Evolutionary conservation across 257 asterid species (phyloP).

Genomic region (Solanum paucissectum): DNA sequence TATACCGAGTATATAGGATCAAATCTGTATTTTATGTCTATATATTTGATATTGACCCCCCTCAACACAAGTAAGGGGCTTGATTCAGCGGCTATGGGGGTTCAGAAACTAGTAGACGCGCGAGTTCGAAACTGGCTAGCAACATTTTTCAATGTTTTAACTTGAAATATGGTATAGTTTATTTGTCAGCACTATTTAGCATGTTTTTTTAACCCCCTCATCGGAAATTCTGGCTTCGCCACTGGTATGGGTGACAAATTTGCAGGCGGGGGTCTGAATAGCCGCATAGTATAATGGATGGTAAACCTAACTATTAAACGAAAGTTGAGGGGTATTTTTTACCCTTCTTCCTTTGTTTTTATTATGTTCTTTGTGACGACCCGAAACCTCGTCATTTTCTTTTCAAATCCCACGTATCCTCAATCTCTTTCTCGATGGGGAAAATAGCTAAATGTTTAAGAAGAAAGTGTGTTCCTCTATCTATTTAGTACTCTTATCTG

Average conservation of each 20-base stretch:
- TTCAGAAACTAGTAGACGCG: not conserved
- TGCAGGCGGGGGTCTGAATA: not conserved
- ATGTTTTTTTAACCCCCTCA: not conserved
- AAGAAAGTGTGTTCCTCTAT: not conserved
- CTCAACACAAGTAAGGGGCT: not conserved
- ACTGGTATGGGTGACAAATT: not conserved
- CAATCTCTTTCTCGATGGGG: not conserved
- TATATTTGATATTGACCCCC: not conserved
- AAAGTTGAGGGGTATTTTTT: not conserved
- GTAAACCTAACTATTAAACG: not conserved
- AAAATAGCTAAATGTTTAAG: not conserved
- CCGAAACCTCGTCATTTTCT: not conserved
- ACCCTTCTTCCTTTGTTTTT: not conserved
- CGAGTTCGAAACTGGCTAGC: not conserved
- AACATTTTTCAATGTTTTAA: not conserved
- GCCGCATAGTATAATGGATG: not conserved
- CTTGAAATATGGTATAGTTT: not conserved
- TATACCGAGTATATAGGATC: not conserved
- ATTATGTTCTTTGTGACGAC: not conserved
- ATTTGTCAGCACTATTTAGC: not conserved
- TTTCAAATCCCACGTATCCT: not conserved
- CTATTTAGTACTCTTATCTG: not conserved
- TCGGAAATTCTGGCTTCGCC: not conserved
- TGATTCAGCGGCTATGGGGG: not conserved
- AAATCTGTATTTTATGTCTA: not conserved